Evolutionary conservation across 1,284 basidiomycete genomes (phyloP).

Genomic region (Trichosporon sp.): DNA sequence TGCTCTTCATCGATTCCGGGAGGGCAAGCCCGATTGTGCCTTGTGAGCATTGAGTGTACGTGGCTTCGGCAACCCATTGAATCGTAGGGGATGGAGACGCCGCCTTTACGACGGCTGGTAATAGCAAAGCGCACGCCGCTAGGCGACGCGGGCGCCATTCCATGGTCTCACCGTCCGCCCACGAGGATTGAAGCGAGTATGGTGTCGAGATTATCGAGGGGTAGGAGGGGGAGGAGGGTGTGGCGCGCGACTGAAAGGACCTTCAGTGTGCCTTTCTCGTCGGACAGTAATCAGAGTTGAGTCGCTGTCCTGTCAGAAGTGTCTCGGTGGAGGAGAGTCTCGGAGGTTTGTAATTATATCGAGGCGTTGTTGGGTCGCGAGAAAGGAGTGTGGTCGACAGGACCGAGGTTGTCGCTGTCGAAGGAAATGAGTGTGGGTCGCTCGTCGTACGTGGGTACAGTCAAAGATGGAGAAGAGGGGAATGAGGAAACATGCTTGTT

Average conservation of each 20-base stretch:
- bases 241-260: background rate
- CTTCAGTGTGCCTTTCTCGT: slow-evolving; percentile 1
- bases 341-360: background rate
- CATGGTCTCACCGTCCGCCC: slow-evolving; percentile 14
- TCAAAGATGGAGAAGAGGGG: slow-evolving; percentile 9
- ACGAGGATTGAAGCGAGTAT: background rate
- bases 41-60: slow-evolving; percentile 3
- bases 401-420: background rate
- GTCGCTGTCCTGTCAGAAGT: background rate
- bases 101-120: background rate
- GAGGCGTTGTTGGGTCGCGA: background rate
- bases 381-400: slow-evolving; percentile 5
- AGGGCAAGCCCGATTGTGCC: background rate
- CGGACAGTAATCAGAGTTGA: background rate
- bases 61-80: slow-evolving; percentile 1
- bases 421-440: background rate
- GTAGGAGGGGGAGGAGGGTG: background rate
- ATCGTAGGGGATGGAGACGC: background rate
- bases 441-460: slow-evolving; percentile 2
- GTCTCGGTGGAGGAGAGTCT: background rate
- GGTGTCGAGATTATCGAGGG: background rate
- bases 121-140: slow-evolving; percentile 5
- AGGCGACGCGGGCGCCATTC: slow-evolving; percentile 16
- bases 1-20: background rate
- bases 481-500: slow-evolving; percentile 14